phyloP scores from a whole-genome alignment of 768 basidiomycete genomes.

The Psilocybe sp. region DNA sequence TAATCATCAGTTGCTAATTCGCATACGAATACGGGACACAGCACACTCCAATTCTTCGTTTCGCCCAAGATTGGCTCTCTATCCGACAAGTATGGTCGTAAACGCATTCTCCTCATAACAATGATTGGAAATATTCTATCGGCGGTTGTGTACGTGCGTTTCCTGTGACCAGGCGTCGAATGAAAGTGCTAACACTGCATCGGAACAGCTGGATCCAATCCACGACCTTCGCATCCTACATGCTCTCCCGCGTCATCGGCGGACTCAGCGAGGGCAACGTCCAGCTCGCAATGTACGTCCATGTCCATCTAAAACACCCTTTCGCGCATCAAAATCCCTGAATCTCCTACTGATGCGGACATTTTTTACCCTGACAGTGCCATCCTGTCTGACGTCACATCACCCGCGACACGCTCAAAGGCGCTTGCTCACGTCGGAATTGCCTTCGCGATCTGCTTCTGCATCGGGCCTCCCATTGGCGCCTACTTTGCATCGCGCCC shows the following conservation, averaged over 20 bases:
- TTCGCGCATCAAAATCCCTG: not conserved
- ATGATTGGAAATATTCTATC: slow-evolving; percentile 95
- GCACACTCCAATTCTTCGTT: slow-evolving; percentile 80
- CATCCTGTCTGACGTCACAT: slow-evolving; percentile 89
- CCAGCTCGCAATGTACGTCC: slow-evolving; percentile 84
- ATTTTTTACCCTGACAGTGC: slow-evolving; percentile 49
- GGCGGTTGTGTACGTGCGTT: slow-evolving; percentile 64
- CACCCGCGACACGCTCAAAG: slow-evolving; percentile 74
- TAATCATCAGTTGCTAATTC: slow-evolving; percentile 22
- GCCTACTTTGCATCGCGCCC: slow-evolving; percentile 94
- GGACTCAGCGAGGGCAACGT: slow-evolving; percentile 97
- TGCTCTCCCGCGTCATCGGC: slow-evolving; percentile 87
- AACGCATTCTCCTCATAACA: slow-evolving; percentile 73
- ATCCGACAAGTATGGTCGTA: slow-evolving; percentile 89
- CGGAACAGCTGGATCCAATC: slow-evolving; percentile 78
- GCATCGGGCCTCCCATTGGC: slow-evolving; percentile 89
- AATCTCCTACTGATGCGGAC: not conserved
- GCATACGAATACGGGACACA: slow-evolving; percentile 32
- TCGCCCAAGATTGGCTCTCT: slow-evolving; percentile 80
- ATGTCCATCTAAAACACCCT: not conserved
- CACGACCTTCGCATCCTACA: slow-evolving; percentile 85
- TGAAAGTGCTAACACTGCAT: not conserved
- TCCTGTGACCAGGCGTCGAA: not conserved
- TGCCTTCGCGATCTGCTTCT: slow-evolving; percentile 95
- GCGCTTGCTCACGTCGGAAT: slow-evolving; percentile 92